Percentiles rank a stretch among this genome's conserved stretches.
phyloP scores from a whole-genome alignment of 148 eudicot species.

The Fagopyrum homotropicum region DNA sequence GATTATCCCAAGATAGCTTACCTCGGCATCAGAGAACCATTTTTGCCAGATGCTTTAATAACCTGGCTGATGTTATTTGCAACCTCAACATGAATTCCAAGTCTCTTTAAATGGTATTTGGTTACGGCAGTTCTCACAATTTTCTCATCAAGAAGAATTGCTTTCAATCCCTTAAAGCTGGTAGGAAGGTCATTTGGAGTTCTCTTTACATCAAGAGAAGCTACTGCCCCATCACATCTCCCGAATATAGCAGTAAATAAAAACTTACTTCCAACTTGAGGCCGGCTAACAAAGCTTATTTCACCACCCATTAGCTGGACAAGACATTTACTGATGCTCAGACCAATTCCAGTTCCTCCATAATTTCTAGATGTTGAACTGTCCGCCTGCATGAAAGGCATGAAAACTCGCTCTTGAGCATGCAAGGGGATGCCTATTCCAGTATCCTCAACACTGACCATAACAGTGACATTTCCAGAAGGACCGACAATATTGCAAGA shows the following conservation, averaged over 20 bases:
- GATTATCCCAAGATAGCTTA: slow-evolving; percentile 18
- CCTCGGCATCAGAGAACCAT: slow-evolving; percentile 27
- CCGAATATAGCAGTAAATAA: slow-evolving; percentile 41
- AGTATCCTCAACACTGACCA: slow-evolving; percentile 59
- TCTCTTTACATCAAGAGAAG: slow-evolving; percentile 23
- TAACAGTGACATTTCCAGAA: slow-evolving; percentile 32
- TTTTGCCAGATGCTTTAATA: slow-evolving; percentile 21
- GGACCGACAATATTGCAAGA: slow-evolving; percentile 13
- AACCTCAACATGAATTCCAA: slow-evolving; percentile 43
- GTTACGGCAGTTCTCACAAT: slow-evolving; percentile 58
- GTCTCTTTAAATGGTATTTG: slow-evolving; percentile 54
- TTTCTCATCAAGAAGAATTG: slow-evolving; percentile 44
- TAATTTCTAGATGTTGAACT: slow-evolving; percentile 67
- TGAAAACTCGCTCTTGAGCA: slow-evolving; percentile 56
- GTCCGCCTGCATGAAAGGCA: slow-evolving; percentile 72
- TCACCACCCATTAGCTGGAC: slow-evolving; percentile 73
- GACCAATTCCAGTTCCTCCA: slow-evolving; percentile 72
- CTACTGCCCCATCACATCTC: slow-evolving; percentile 27
- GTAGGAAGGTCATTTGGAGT: slow-evolving; percentile 32
- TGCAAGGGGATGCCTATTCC: slow-evolving; percentile 62
- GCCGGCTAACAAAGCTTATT: slow-evolving; percentile 49
- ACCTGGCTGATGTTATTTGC: slow-evolving; percentile 33
- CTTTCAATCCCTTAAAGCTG: slow-evolving; percentile 46
- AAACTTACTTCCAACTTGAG: slow-evolving; percentile 56
- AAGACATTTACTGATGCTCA: slow-evolving; percentile 65